Base-by-base conservation (phyloP, 2,329 filamentous ascomycete genomes). In the Exophiala bonariae region DNA sequence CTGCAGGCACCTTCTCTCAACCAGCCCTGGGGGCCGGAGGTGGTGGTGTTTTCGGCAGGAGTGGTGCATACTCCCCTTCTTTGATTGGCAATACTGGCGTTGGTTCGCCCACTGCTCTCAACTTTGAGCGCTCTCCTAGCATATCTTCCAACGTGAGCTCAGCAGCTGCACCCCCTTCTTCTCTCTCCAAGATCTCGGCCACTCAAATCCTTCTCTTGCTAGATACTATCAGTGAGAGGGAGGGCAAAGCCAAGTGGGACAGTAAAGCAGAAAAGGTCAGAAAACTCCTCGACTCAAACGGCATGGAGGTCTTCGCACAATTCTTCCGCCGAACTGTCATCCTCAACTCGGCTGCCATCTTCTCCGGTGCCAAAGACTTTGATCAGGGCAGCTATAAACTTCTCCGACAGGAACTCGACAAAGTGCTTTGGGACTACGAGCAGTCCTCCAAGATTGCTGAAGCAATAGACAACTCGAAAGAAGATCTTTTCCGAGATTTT, bases 241-340 rank as follows among this genome's bases (percentile, higher is more conserved):
- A 90, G 73, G 90, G 87, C 65, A 83, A 85, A 64, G 81, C 82
- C 63, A 96, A 95, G 87, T 96, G 89, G 86, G 89, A 95, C 69
- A 78, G 85, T 58, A 91, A 96, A 73, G 85, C 84, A 64, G 89
- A 95, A 63, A 91, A 95, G 75, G 86, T 99, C 63, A 84, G 85
- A 69, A 95, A 95, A 81, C 84, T 97, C 68, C 86, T 97, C 74
- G 86, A 96, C 82, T 91, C 92, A 63, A 86, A 95, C 90, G 91
- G 91, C 66, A 99, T 99, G 92, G 95, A 99, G 79, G 90, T 96
- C 66, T 96, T 91, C 69, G 85, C 89, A 52, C 95, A 91, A 76
- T 96, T 93, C 71, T 95, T 99, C 72, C 85, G 89, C 70, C 89
- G 92, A 71, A 79, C 97, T 66, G 82, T 99, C 65, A 87, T 86